Conservation (phyloP, 768 basidiomycete species). For the Termitomyces sp. region DNA sequence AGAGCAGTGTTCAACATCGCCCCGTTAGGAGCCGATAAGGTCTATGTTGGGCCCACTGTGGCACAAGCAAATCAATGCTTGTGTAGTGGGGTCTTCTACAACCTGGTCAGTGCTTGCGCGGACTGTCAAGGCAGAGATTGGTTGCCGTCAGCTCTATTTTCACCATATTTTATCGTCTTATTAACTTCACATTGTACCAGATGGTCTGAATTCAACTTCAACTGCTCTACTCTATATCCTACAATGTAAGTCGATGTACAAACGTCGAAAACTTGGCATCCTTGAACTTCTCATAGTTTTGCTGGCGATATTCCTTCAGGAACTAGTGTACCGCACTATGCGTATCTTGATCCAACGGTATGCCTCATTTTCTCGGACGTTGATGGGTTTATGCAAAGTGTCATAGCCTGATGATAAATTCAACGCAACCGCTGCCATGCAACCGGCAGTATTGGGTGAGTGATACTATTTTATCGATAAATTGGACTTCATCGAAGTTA, state of each 20-base stretch:
- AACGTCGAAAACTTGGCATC: not conserved
- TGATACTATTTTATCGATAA: not conserved
- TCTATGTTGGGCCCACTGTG: slow-evolving; percentile 32
- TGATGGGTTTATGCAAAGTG: not conserved
- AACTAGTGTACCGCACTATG: slow-evolving; percentile 44
- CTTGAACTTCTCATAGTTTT: slow-evolving; percentile 21
- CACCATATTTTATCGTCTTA: not conserved
- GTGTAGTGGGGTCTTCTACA: slow-evolving; percentile 50
- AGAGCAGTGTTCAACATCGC: slow-evolving; percentile 29
- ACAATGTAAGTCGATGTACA: slow-evolving; percentile 20
- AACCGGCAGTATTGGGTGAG: slow-evolving; percentile 15
- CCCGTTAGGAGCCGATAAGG: slow-evolving; percentile 20
- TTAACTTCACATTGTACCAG: slow-evolving; percentile 19
- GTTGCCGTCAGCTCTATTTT: slow-evolving; percentile 21
- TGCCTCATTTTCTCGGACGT: slow-evolving; percentile 1
- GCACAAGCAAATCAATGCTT: slow-evolving; percentile 33
- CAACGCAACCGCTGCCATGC: slow-evolving; percentile 24
- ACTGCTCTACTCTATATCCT: slow-evolving; percentile 39
- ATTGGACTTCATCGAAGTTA: not conserved
- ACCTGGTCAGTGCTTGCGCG: slow-evolving; percentile 46
- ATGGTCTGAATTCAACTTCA: slow-evolving; percentile 41
- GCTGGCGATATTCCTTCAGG: slow-evolving; percentile 30
- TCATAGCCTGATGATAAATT: slow-evolving; percentile 25
- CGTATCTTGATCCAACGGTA: slow-evolving; percentile 40
- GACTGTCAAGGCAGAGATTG: slow-evolving; percentile 36